phyloP scores from a whole-genome alignment of 2,329 filamentous ascomycete species.

The Fusarium sp. region DNA sequence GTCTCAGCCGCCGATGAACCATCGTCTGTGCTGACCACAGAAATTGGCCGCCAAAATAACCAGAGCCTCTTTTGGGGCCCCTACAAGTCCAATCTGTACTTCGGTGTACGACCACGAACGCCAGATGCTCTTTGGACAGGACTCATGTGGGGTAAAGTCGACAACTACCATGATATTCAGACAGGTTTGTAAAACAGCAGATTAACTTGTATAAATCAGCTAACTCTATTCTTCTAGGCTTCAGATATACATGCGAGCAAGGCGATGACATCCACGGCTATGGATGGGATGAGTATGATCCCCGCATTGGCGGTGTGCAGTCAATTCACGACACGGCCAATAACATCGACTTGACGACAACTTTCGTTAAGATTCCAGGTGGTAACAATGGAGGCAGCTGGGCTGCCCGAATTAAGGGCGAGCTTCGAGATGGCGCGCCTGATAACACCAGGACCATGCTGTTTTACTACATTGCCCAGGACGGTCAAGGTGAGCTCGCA shows the following conservation, averaged over 20 bases:
- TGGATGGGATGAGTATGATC: slow-evolving; percentile 98
- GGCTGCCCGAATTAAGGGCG: slow-evolving; percentile 89
- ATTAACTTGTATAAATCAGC: slow-evolving; percentile 1
- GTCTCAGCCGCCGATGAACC: slow-evolving; percentile 48
- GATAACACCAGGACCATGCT: slow-evolving; percentile 79
- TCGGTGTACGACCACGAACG: slow-evolving; percentile 85
- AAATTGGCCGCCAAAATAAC: slow-evolving; percentile 73
- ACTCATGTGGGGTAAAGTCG: slow-evolving; percentile 89
- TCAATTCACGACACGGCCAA: slow-evolving; percentile 92
- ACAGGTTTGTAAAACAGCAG: slow-evolving; percentile 67
- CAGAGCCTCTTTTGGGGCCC: slow-evolving; percentile 95
- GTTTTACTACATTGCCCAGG: slow-evolving; percentile 84
- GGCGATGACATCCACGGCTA: slow-evolving; percentile 94
- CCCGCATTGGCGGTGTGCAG: slow-evolving; percentile 86
- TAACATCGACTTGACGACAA: slow-evolving; percentile 88
- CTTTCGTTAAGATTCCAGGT: slow-evolving; percentile 92
- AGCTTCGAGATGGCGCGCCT: slow-evolving; percentile 76
- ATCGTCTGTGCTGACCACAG: slow-evolving; percentile 59
- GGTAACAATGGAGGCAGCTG: slow-evolving; percentile 89
- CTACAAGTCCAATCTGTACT: slow-evolving; percentile 94
- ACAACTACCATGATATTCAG: slow-evolving; percentile 81
- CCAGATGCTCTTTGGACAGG: slow-evolving; percentile 85
- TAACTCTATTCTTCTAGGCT: slow-evolving; percentile 64
- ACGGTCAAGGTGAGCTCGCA: slow-evolving; percentile 76
- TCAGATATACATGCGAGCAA: slow-evolving; percentile 96